These are phyloP conservation scores for Aspergillus pseudoglaucus DNA, from an alignment of 2,329 filamentous ascomycete species.

Conservation along the genomic window DNA sequence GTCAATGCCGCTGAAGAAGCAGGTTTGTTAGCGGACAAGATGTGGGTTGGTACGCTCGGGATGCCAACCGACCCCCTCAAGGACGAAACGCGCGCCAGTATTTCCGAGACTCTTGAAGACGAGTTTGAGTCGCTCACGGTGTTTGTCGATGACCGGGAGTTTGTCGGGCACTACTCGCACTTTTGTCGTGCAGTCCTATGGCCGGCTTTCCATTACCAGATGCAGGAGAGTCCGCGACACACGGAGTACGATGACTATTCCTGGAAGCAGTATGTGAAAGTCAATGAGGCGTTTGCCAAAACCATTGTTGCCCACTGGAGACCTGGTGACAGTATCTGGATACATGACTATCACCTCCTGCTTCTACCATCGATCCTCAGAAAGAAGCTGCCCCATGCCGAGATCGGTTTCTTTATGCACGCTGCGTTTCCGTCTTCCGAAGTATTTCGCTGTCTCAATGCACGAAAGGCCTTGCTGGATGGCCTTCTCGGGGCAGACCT, in stretches of 20 bases:
- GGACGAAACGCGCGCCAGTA: conserved; percentile 69
- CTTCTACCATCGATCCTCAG: conserved; percentile 85
- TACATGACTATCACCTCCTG: conserved; percentile 91
- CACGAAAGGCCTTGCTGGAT: conserved; percentile 78
- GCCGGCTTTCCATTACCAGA: conserved; percentile 97
- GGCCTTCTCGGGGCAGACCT: conserved; percentile 91
- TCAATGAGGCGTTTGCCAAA: conserved; percentile 91
- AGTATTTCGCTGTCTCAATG: conserved; percentile 85
- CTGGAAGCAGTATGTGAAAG: conserved; percentile 86
- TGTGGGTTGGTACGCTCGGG: conserved; percentile 83
- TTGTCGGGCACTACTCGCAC: conserved; percentile 89
- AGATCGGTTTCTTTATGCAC: conserved; percentile 94
- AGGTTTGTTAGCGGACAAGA: conserved; percentile 63
- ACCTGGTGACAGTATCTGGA: conserved; percentile 84
- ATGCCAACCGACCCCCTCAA: conserved; percentile 85
- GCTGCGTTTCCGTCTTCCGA: conserved; percentile 94
- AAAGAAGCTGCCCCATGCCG: conserved; percentile 76
- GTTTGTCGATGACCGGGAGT: conserved; percentile 82
- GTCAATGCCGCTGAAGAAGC: conserved; percentile 69
- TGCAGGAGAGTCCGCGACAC: conserved; percentile 95
- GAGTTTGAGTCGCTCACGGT: conserved; percentile 66
- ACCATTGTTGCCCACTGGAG: conserved; percentile 89
- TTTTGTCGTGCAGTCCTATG: conserved; percentile 97
- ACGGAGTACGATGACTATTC: conserved; percentile 97
- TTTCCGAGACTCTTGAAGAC: conserved; percentile 69